Conservation (phyloP, 257 asterid species). For the Apocynum venetum region DNA sequence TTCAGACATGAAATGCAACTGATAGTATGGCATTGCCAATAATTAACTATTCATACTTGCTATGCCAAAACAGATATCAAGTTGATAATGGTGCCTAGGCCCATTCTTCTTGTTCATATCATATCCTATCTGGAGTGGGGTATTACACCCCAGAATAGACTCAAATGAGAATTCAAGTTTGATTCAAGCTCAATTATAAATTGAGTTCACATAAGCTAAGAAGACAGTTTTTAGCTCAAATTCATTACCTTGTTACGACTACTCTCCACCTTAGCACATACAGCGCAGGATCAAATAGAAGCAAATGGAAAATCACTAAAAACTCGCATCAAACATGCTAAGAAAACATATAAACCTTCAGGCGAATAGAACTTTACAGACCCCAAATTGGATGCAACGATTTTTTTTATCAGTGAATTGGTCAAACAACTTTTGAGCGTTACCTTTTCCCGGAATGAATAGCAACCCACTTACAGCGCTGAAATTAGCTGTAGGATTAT, state of each 20-base stretch:
- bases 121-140: too few relatives aligned
- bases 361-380: background rate
- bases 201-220: background rate
- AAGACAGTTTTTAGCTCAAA: background rate
- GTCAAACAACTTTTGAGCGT: background rate
- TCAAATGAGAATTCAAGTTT: background rate
- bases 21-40: too few relatives aligned
- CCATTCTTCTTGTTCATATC: too few relatives aligned
- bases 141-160: background rate
- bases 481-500: conserved; percentile 52
- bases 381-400: background rate
- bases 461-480: conserved; percentile 47
- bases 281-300: background rate
- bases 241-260: background rate
- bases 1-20: too few relatives aligned
- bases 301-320: background rate
- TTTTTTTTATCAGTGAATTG: background rate
- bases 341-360: background rate
- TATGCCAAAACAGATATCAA: too few relatives aligned
- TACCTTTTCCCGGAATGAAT: conserved; percentile 78
- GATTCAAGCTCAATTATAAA: background rate
- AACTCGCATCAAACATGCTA: background rate
- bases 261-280: background rate
- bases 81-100: too few relatives aligned
- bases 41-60: too few relatives aligned